phyloP scores from a whole-genome alignment of 345 rosid species.

The Populus euphratica region DNA sequence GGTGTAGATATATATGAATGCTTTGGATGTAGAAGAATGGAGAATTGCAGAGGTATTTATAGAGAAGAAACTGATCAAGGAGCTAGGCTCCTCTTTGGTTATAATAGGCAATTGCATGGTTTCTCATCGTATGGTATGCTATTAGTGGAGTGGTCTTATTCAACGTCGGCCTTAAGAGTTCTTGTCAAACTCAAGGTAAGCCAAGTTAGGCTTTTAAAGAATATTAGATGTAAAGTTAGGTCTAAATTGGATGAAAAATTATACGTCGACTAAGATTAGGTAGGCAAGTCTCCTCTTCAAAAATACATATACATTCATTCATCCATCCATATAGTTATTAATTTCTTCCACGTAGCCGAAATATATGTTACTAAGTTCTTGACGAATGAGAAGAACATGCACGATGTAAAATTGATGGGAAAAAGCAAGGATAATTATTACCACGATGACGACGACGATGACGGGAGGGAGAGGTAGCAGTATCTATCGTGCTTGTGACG shows the following conservation, averaged over 20 bases:
- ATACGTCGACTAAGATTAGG: not conserved
- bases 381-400: no score
- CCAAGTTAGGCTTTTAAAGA: not conserved
- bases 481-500: no score
- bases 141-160: not conserved
- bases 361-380: no score
- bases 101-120: no score
- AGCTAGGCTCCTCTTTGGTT: not conserved
- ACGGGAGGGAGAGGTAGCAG: no score
- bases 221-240: not conserved
- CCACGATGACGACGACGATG: no score
- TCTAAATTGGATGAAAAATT: not conserved
- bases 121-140: not conserved
- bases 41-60: not conserved
- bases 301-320: no score
- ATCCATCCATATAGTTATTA: not conserved
- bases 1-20: not conserved
- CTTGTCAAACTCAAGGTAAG: not conserved
- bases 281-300: not conserved
- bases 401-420: no score
- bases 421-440: no score
- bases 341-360: not conserved
- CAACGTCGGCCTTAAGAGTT: not conserved
- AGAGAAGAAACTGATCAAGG: not conserved
- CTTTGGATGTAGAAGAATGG: not conserved